Evolutionary conservation across 2,329 filamentous ascomycete genomes (phyloP), one percentile per base, ranked within the genome.

Genomic region (Scytalidium lignicola): DNA sequence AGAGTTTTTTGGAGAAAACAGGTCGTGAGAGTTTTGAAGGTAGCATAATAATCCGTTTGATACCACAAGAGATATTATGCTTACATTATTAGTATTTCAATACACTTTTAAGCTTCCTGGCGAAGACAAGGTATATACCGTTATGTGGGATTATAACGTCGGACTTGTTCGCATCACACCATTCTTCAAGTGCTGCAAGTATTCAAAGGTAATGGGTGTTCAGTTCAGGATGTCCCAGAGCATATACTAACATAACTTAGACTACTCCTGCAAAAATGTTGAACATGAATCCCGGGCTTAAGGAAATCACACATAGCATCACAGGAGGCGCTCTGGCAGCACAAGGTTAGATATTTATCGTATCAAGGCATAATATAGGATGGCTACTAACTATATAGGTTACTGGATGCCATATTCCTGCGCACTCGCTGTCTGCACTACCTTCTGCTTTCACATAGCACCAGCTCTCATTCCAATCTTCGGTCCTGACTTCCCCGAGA

Each of bases 61-160:
- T n/a, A n/a, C 12, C 10, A 17, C 15, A 15, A 17, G 15, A 17
- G 10, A n/a, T 17, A 8, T 13, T 5, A 4, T 15, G n/a, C 32
- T 37, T 37, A 37, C 32, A 4, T 4, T 37, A 5, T 17, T 54
- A 93, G 88, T 90, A 21, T 91, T 91, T 65, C 82, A 90, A 59
- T 97, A 96, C 67, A 82, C 80, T 29, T 96, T 95, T 73, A 79
- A 75, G 57, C 65, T 86, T 3, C 87, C 87, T 0, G 81, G 76
- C 10, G 79, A 86, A 42, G 77, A 84, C 2, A 77, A 75, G 54
- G 74, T 79, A 46, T 91, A 86, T 65, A 81, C 80, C 1, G 83
- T 97, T 52, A 90, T 96, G 81, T 99, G 93, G 93, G 93, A 99
- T 67, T 96, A 96, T 71, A 92, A 95, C 60, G 82, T 92, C 53